Percentiles rank a stretch among this genome's conserved stretches.
Evolutionary conservation across 768 basidiomycete species (phyloP).

Genomic region (Lentinula boryana): DNA sequence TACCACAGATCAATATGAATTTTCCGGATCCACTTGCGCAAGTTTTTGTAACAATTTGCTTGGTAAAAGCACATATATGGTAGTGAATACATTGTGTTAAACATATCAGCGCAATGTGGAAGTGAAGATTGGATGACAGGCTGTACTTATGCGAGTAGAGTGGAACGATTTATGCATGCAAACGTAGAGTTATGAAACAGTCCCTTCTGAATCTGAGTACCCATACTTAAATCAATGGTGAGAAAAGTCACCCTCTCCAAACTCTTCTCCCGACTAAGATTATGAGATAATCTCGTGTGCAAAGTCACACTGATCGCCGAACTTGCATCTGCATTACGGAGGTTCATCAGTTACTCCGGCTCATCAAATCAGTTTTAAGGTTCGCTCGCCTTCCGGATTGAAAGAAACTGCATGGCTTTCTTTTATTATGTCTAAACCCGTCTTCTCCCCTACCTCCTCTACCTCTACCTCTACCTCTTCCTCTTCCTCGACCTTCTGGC

Average conservation of each 20-base stretch:
- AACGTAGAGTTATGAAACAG: background rate
- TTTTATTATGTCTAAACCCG: conserved; percentile 74
- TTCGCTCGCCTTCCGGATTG: conserved; percentile 87
- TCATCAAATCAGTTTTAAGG: conserved; percentile 29
- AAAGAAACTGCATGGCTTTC: conserved; percentile 89
- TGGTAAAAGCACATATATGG: too few relatives aligned
- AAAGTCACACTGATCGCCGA: conserved; percentile 84
- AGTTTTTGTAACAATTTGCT: too few relatives aligned
- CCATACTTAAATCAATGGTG: background rate
- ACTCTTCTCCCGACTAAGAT: background rate
- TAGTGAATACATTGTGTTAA: too few relatives aligned
- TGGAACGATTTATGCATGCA: background rate
- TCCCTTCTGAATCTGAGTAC: background rate
- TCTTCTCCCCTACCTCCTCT: conserved; percentile 46
- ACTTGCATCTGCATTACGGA: conserved; percentile 60
- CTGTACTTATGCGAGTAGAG: background rate
- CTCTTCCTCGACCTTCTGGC: conserved; percentile 41
- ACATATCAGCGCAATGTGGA: background rate
- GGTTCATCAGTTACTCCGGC: conserved; percentile 28
- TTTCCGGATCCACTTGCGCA: too few relatives aligned
- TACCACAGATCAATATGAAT: too few relatives aligned
- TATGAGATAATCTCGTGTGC: conserved; percentile 49
- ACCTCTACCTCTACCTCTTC: conserved; percentile 54
- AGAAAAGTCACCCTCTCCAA: background rate
- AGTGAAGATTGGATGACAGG: background rate